Evolutionary conservation across 2,329 filamentous ascomycete genomes (phyloP), one percentile per base, ranked within the genome.

Genomic region (Iodosphaeria phyllophila): DNA sequence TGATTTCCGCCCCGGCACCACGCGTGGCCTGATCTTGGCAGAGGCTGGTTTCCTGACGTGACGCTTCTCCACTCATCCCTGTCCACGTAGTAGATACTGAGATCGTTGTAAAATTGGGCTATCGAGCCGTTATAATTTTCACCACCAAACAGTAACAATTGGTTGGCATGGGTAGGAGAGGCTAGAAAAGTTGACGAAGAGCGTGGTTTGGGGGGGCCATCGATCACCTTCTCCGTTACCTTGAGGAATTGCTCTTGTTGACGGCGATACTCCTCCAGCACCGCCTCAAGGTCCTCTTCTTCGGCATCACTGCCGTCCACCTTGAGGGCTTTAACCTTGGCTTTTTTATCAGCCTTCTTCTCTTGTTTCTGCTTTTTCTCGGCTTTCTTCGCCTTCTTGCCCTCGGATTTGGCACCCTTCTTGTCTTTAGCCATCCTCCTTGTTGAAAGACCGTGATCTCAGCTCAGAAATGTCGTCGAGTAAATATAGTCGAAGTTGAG

Each of bases 211-310:
- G 89, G 89, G 11, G 84, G 77, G 3, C 56, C 65, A 13, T 70
- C 65, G 21, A 63, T 66, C 13, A 74, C 56, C 3, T 67, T 64
- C 54, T 98, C 89, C 4, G 86, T 93, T 40, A 98, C 70, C 51
- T 92, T 92, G 40, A 89, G 67, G 44, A 92, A 93, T 42, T 79
- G 77, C 42, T 92, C 86, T 55, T 98, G 89, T 50, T 83, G 76
- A 44, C 78, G 79, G 37, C 78, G 78, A 51, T 92, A 95, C 47
- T 92, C 80, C 22, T 86, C 84, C 15, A 98, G 70, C 22, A 98
- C 84, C 22, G 75, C 74, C 44, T 98, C 89, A 18, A 98, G 65
- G 50, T 95, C 89, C 9, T 89, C 73, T 39, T 93, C 84, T 47
- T 95, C 86, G 23, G 65, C 79, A 46, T 93, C 86, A 43, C 79